These are phyloP conservation scores for Pinus albicaulis DNA, from an alignment of 75 land plant genomes.

Conservation along the genomic window DNA sequence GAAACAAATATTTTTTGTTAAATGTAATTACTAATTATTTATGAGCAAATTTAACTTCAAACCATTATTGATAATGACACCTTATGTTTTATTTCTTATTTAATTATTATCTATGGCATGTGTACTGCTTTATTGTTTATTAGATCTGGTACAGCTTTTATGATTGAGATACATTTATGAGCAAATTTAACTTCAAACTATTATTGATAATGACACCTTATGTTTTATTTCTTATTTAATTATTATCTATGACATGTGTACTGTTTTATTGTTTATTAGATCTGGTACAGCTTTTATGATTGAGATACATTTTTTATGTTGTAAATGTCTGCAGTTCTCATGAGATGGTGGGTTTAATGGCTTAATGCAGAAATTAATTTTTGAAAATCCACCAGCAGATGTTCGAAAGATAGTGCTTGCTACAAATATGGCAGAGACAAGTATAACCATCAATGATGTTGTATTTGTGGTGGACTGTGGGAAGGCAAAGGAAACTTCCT, in stretches of 20 bases:
- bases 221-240: background rate
- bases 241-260: background rate
- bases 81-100: background rate
- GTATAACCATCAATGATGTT: constrained; percentile 58
- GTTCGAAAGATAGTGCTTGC: constrained; percentile 97
- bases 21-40: constrained; percentile 1
- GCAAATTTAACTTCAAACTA: background rate
- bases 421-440: constrained; percentile 71
- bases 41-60: background rate
- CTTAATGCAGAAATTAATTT: constrained; percentile 75
- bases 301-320: background rate
- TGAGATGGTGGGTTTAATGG: background rate
- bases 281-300: background rate
- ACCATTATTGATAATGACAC: no score
- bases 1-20: background rate
- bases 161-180: background rate
- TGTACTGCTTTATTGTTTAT: background rate
- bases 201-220: no score
- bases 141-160: background rate
- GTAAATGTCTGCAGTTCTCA: background rate
- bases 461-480: constrained; percentile 81
- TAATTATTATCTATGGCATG: background rate
- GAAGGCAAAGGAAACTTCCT: constrained; percentile 83
- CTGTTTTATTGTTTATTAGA: background rate
- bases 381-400: constrained; percentile 74